These are phyloP conservation scores for Coniochaeta sp. DNA, from an alignment of 2,329 filamentous ascomycete species.

Conservation along the genomic window DNA sequence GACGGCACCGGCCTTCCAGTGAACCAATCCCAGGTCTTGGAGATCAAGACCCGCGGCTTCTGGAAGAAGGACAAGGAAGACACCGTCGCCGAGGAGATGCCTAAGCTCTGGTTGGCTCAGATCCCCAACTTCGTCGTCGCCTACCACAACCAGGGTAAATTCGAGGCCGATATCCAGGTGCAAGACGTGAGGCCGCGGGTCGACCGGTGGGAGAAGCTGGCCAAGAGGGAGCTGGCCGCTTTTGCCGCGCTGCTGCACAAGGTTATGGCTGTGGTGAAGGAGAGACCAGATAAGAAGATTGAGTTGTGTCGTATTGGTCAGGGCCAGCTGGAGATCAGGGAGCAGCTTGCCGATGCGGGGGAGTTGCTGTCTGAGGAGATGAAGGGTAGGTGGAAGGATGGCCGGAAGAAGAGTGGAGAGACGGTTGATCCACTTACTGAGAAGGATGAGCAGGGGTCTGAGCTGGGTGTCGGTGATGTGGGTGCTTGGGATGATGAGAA, in stretches of 20 bases:
- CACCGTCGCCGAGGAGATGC: conserved; percentile 25
- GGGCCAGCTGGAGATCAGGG: conserved; percentile 14
- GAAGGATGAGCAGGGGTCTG: background rate
- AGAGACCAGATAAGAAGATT: conserved; percentile 9
- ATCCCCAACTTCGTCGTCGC: conserved; percentile 31
- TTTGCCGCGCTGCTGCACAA: conserved; percentile 20
- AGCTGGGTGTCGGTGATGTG: background rate
- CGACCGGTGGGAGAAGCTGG: conserved; percentile 26
- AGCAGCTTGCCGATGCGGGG: conserved; percentile 12
- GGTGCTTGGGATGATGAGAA: background rate
- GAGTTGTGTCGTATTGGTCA: conserved; percentile 13
- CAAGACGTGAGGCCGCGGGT: conserved; percentile 21
- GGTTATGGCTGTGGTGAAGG: conserved; percentile 12
- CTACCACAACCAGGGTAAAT: conserved; percentile 27
- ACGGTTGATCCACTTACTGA: background rate
- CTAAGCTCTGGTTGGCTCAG: conserved; percentile 33
- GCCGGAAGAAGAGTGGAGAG: background rate
- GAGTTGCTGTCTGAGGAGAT: conserved; percentile 17
- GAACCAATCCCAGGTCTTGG: conserved; percentile 27
- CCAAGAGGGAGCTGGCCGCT: conserved; percentile 19
- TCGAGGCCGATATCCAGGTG: conserved; percentile 24
- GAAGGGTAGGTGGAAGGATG: conserved; percentile 14
- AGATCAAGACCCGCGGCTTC: conserved; percentile 34
- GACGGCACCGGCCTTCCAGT: conserved; percentile 15
- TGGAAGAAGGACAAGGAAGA: conserved; percentile 16